phyloP scores from a whole-genome alignment of 805 yeast genomes.

The Cyberlindnera amylophila region DNA sequence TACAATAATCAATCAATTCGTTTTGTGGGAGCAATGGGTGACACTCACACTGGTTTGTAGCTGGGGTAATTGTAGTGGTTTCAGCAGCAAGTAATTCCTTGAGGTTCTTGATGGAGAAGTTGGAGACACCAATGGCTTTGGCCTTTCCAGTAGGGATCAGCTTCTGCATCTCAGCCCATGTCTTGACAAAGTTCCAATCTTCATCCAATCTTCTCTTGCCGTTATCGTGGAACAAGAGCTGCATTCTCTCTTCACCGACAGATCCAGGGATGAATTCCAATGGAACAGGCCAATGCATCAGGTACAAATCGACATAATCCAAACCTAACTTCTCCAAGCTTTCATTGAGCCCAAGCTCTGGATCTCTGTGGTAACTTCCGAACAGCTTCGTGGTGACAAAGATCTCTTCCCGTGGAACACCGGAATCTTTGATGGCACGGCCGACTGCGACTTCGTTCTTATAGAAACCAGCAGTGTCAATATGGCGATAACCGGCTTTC shows the following conservation, averaged over 20 bases:
- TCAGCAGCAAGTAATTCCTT: slow-evolving; percentile 11
- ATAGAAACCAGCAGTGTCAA: slow-evolving; percentile 59
- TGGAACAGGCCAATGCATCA: slow-evolving; percentile 74
- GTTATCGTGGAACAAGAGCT: too few species aligned
- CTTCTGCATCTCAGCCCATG: slow-evolving; percentile 11
- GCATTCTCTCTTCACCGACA: not conserved
- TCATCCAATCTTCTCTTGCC: too few species aligned
- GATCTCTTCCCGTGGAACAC: slow-evolving; percentile 59
- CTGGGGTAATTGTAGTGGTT: slow-evolving; percentile 14
- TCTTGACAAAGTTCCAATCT: slow-evolving; percentile 48
- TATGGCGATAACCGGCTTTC: slow-evolving; percentile 52
- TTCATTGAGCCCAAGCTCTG: slow-evolving; percentile 60
- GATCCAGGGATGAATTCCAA: too few species aligned
- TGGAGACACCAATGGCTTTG: slow-evolving; percentile 24
- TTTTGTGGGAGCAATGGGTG: slow-evolving; percentile 22
- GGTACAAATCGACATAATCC: slow-evolving; percentile 74
- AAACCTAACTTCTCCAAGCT: too few species aligned
- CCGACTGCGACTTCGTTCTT: slow-evolving; percentile 54
- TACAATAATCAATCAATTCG: slow-evolving; percentile 12
- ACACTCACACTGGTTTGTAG: slow-evolving; percentile 24
- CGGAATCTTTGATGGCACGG: slow-evolving; percentile 48
- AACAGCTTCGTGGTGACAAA: slow-evolving; percentile 73
- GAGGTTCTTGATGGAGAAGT: slow-evolving; percentile 22
- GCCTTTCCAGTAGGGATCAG: slow-evolving; percentile 15
- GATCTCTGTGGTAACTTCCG: slow-evolving; percentile 42